Evolutionary conservation across 2,329 filamentous ascomycete species (phyloP).

Genomic region (Ambrosiella xylebori): DNA sequence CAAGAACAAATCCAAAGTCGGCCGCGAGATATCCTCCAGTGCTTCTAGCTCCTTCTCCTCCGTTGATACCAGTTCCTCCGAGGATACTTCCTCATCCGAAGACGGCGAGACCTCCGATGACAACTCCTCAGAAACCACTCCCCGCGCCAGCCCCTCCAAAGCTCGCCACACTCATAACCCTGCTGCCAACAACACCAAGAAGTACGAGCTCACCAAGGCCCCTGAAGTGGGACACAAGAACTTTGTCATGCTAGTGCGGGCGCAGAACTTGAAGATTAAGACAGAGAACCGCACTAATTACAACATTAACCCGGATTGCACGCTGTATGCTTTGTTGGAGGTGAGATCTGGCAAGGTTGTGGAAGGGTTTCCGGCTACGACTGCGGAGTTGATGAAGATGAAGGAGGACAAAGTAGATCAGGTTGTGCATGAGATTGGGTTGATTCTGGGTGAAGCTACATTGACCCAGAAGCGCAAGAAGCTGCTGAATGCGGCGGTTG

Average conservation of each 20-base stretch:
- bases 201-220: neutral
- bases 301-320: constrained; percentile 4
- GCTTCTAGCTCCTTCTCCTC: too few relatives aligned
- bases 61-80: too few relatives aligned
- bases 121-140: neutral
- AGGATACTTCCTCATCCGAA: too few relatives aligned
- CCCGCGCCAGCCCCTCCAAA: neutral
- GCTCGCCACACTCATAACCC: neutral
- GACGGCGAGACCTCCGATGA: neutral
- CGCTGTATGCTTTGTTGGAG: constrained; percentile 3
- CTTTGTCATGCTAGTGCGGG: neutral
- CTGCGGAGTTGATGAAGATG: neutral
- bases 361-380: neutral
- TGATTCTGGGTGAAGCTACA: too few relatives aligned
- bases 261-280: constrained; percentile 4
- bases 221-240: neutral
- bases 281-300: constrained; percentile 7
- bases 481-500: too few relatives aligned
- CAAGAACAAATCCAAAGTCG: too few relatives aligned
- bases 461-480: too few relatives aligned
- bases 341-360: constrained; percentile 1
- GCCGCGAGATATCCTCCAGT: too few relatives aligned
- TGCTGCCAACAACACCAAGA: neutral
- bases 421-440: neutral
- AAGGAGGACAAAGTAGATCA: neutral